Base-by-base conservation (phyloP, 805 yeast genomes). In the Candida coleopterorum region DNA sequence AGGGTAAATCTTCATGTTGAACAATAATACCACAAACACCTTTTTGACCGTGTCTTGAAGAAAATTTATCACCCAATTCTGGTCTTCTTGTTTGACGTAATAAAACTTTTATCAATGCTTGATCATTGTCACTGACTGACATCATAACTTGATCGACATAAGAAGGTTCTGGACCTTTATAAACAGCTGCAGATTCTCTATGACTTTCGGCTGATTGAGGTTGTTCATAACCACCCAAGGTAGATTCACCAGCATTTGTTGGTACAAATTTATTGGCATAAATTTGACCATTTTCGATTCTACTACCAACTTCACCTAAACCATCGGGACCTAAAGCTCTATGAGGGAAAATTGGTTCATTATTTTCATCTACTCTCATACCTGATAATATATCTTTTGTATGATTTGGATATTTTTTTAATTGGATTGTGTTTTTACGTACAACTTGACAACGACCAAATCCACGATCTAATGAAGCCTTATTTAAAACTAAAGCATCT, bases 21-120 rank as follows among this genome's bases (percentile, higher is more conserved):
- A 90, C 97, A 58, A 90, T 93, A 48, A 93, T 87, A 64, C 98
- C 97, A 70, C 97, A 90, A 21, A 93, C 97, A 77, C 98, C 98
- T 70, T 90, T 90, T 60, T 90, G 98, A 26, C 98, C 98, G 65
- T 90, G 97, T 62, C 98, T 79, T 1, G 96, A 87, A 2, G 97
- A 88, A 55, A 93, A 93, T 61, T 93, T 93, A 56, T 93, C 98
- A 46, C 98, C 98, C 35, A 93, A 68, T 64, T 93, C 98, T 0
- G 98, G 98, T 58, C 97, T 78, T 69, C 98, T 79, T 4, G 97
- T 88, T 57, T 93, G 98, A 57, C 98, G 76, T 42, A 93, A 64
- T 37, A 93, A 68, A 7, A 93, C 97, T 61, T 93, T 93, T 50
- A 93, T 81, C 43, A 93, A 70, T 0, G 96, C 95, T 61, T 89